A percentile compares a stretch with the other conserved stretches of the same genome.
Conservation (phyloP, 257 asterid species). For the Solanum neorickii region DNA sequence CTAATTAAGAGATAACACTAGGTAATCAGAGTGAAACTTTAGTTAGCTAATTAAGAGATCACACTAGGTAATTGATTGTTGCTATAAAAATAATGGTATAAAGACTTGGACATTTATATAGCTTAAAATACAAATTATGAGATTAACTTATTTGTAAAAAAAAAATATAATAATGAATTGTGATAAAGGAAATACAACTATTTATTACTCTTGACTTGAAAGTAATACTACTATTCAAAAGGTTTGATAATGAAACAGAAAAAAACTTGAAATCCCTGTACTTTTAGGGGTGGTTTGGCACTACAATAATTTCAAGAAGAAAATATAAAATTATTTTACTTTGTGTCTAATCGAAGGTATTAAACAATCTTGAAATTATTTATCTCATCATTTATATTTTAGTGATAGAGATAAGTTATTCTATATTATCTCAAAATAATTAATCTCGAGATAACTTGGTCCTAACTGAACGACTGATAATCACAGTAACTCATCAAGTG, state of each 20-base stretch:
- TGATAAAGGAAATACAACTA: not conserved
- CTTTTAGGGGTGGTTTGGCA: not conserved
- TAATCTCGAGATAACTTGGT: fast-evolving
- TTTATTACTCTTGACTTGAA: not conserved
- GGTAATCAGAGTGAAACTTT: not conserved
- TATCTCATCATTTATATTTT: no score
- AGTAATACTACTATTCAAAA: not conserved
- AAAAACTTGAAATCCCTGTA: not conserved
- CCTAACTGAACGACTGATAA: fast-evolving
- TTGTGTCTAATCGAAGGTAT: no score
- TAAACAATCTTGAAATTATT: no score
- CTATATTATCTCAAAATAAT: no score
- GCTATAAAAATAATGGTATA: not conserved
- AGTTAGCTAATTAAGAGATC: not conserved
- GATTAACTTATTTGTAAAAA: not conserved
- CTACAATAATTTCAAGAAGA: no score
- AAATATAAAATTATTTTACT: no score
- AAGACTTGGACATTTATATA: not conserved
- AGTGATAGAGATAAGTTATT: fast-evolving
- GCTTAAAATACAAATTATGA: not conserved
- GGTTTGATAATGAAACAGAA: not conserved
- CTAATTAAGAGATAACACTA: not conserved
- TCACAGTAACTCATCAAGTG: not conserved
- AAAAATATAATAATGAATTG: not conserved
- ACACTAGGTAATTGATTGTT: not conserved